Conservation (phyloP, 2,329 filamentous ascomycete genomes). For the Gyromitra esculenta region DNA sequence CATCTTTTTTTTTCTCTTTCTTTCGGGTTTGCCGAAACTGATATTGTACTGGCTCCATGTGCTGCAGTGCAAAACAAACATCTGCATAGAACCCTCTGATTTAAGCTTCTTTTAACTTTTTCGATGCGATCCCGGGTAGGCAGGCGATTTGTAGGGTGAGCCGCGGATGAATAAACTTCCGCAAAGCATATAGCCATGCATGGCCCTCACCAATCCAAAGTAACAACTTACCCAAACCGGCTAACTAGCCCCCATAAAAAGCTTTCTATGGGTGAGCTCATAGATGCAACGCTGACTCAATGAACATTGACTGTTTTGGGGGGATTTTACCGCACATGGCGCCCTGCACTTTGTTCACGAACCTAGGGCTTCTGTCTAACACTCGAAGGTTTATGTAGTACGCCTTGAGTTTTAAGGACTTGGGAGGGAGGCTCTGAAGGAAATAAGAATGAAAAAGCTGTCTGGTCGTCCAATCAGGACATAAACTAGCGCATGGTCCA, state of each 20-base stretch:
- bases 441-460: background rate
- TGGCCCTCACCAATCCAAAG: background rate
- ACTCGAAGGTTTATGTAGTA: background rate
- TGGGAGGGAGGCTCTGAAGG: background rate
- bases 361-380: background rate
- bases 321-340: background rate
- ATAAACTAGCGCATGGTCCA: background rate
- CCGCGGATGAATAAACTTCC: background rate
- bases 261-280: background rate
- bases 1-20: background rate
- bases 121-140: background rate
- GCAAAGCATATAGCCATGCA: background rate
- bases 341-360: background rate
- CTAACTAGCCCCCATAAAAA: background rate
- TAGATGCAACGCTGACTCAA: background rate
- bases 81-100: background rate
- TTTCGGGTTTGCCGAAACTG: conserved; percentile 8
- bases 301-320: background rate
- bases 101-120: conserved; percentile 19
- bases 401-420: background rate
- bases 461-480: background rate
- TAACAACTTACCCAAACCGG: conserved; percentile 1
- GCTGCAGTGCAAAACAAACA: background rate
- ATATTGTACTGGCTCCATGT: background rate
- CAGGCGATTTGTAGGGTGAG: background rate